Evolutionary conservation across 2,329 filamentous ascomycete species (phyloP), one percentile per base, ranked within the genome.

Genomic region (Exophiala mesophila): DNA sequence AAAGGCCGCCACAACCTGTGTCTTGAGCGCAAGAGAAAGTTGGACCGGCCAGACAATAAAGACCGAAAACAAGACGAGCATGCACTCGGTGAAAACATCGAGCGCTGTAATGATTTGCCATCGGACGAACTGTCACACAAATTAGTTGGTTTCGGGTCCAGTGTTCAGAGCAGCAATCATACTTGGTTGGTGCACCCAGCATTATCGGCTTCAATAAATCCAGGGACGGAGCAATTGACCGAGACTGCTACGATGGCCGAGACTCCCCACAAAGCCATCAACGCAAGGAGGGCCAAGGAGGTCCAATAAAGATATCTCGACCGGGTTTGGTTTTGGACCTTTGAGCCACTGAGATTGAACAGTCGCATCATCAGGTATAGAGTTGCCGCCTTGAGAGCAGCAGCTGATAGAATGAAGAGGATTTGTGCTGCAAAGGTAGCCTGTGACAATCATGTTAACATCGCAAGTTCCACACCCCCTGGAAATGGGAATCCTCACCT

Each of bases 101-200:
- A 69, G 57, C 1, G 54, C 62, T 6, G 64, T 64, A 41, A 68
- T 58, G 3, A 59, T 50, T 49, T 63, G 59, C 66, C 61, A 68
- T 32, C 62, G 55, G 16, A 53, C 33, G 15, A 49, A 49, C 50
- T 53, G 37, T 21, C 15, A 15, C 16, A 18, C 7, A 18, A 17
- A 12, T 7, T 26, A 6, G 12, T 6, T 12, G 6, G 12, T 12
- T 26, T 12, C 6, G 6, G 23, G 12, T 26, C 6, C 23, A 12
- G 12, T 12, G 23, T 7, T 26, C n/a, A 18, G 16, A 17, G 20
- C 20, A n/a, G 7, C 17, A 17, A 17, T n/a, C 24, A 12, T 40
- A 51, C 48, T 45, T 51, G 48, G 18, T 36, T 36, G 8, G 45
- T 36, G 41, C 50, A 53, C 31, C 41, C 32, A 2, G 36, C 42